Base-by-base conservation (phyloP, 805 yeast species). In the Wickerhamiella occidentalis region DNA sequence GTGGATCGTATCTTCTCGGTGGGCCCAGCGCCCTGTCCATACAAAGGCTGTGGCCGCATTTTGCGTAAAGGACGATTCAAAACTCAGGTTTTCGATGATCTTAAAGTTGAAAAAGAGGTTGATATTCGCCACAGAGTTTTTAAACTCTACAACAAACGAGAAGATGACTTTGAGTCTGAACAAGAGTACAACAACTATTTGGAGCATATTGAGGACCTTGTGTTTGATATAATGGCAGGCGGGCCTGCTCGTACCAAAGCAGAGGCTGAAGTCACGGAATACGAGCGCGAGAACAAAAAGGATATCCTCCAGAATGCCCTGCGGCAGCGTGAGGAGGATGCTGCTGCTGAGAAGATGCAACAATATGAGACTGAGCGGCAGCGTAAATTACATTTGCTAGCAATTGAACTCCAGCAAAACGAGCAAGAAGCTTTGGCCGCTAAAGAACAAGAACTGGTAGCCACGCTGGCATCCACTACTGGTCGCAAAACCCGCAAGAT, bases 1-100 rank as follows among this genome's bases (percentile, higher is more conserved):
- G 97, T 90, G 40, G 97, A 92, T 65, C 75, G 98, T 55, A 88
- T 92, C 48, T 92, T 85, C 62, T 78, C 95, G 6, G 69, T 83
- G 46, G 99, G 99, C 2, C 98, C 98, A 0, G 92, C 96, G 0
- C 92, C 88, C 18, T 92, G 99, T 63, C 98, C 98, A 1, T 90
- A 88, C 63, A 83, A 87, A 3, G 79, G 81, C 47, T 92, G 99
- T 69, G 87, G 81, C 51, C 85, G 82, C 69, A 85, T 81, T 9
- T 69, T 92, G 54, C 72, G 98, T 56, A 85, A 84, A 72, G 85
- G 85, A 66, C 78, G 79, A 67, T 92, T 92, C 71, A 94, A 92
- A 68, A 75, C 85, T 36, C 98, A 92, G 67, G 75, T 87, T 2
- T 92, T 92, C 62, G 96, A 90, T 56, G 96, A 92, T 65, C 76